These are phyloP conservation scores for Circinella umbellata DNA, from an alignment of 371 early-diverging fungal genomes.

Conservation along the genomic window DNA sequence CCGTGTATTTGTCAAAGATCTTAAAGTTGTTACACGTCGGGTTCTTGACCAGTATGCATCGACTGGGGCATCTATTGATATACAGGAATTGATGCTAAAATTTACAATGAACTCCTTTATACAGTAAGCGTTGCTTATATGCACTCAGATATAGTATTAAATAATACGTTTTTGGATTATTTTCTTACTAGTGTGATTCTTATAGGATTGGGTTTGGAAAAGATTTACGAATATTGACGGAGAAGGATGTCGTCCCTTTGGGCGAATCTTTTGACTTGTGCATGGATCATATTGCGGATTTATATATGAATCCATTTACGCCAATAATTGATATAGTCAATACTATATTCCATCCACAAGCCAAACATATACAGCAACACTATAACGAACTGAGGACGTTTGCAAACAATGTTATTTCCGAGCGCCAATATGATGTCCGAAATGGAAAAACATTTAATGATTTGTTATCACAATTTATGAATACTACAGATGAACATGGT, in stretches of 20 bases:
- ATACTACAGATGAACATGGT: conserved; percentile 57
- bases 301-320: conserved; percentile 54
- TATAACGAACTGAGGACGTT: conserved; percentile 17
- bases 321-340: conserved; percentile 41
- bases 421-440: conserved; percentile 42
- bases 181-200: too few species aligned
- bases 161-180: too few species aligned
- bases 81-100: too few species aligned
- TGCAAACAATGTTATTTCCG: conserved; percentile 46
- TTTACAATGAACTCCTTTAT: too few species aligned
- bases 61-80: too few species aligned
- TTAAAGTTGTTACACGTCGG: too few species aligned
- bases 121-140: too few species aligned
- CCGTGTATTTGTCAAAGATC: too few species aligned
- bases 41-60: too few species aligned
- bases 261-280: not conserved
- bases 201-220: too few species aligned
- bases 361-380: too few species aligned
- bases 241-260: not conserved
- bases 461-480: conserved; percentile 67
- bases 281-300: conserved; percentile 23
- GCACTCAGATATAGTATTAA: too few species aligned
- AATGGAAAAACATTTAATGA: conserved; percentile 53
- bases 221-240: not conserved
- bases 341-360: conserved; percentile 14